phyloP scores from a whole-genome alignment of 306 rosid species.

The Begonia masoniana region DNA sequence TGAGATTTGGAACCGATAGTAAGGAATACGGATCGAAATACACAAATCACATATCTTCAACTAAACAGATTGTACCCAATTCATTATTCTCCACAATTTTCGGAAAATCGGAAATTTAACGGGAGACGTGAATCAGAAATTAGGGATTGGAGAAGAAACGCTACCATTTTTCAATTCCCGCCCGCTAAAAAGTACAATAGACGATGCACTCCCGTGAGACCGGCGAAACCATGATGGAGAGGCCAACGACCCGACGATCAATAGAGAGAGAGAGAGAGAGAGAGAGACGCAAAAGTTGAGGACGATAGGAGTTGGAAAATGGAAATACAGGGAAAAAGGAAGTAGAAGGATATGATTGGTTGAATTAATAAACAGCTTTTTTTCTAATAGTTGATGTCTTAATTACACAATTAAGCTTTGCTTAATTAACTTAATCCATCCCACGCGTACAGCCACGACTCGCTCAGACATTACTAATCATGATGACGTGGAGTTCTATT shows the following conservation, averaged over 20 bases:
- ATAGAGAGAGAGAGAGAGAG: conserved; percentile 16
- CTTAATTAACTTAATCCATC: no score
- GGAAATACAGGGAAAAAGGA: background rate
- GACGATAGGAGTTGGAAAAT: background rate
- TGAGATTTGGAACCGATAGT: conserved; percentile 9
- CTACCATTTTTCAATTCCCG: conserved; percentile 12
- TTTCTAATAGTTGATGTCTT: no score
- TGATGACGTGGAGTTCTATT: no score
- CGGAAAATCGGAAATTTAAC: conserved; percentile 2
- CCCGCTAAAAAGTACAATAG: conserved; percentile 24
- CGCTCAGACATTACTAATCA: no score
- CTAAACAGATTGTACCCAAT: conserved; percentile 13
- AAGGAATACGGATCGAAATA: conserved; percentile 13
- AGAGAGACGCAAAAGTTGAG: background rate
- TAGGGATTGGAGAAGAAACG: conserved; percentile 7
- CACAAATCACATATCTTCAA: conserved; percentile 16
- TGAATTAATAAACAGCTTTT: background rate
- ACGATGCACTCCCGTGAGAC: conserved; percentile 28
- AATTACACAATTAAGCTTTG: no score
- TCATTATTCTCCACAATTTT: background rate
- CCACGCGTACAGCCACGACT: no score
- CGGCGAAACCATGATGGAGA: conserved; percentile 41
- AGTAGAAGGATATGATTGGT: background rate
- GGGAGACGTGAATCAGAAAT: conserved; percentile 33
- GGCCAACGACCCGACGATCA: conserved; percentile 45